Conservation (phyloP, 73 alveolate genomes). For the Paramecium bursaria region DNA sequence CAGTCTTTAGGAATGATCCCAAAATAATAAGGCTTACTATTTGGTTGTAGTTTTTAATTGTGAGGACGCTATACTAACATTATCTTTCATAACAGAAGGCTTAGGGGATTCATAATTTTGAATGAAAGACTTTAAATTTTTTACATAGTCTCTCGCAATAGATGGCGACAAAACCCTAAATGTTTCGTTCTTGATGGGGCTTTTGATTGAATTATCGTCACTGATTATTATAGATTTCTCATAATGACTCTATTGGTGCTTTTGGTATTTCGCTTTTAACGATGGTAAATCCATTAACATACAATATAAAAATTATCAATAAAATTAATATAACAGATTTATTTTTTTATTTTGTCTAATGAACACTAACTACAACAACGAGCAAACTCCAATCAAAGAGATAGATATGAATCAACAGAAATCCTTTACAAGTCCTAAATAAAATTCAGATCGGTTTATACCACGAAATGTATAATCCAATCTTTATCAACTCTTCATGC, state of each 20-base stretch:
- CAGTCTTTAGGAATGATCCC: neutral
- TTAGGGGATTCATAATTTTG: neutral
- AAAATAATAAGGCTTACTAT: conserved; percentile 16
- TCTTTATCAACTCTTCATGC: conserved; percentile 33
- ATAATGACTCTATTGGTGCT: too few relatives aligned
- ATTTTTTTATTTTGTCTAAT: too few relatives aligned
- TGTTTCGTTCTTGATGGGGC: too few relatives aligned
- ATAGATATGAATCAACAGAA: conserved; percentile 27
- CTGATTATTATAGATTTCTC: too few relatives aligned
- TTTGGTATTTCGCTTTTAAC: too few relatives aligned
- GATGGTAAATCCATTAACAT: too few relatives aligned
- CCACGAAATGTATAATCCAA: conserved; percentile 49
- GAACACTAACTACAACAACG: too few relatives aligned
- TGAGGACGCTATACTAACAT: neutral
- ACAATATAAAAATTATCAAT: too few relatives aligned
- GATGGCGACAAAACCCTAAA: conserved; percentile 48
- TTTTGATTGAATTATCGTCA: too few relatives aligned
- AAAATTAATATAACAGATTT: too few relatives aligned
- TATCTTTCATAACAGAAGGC: neutral
- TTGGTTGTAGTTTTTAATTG: neutral
- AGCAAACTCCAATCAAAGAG: conserved; percentile 46
- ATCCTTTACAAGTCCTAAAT: conserved; percentile 50
- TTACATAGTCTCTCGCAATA: conserved; percentile 30
- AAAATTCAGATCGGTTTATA: conserved; percentile 42
- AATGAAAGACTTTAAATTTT: neutral